Base-by-base conservation (phyloP, 2,329 filamentous ascomycete genomes). In the Diaporthe eres region DNA sequence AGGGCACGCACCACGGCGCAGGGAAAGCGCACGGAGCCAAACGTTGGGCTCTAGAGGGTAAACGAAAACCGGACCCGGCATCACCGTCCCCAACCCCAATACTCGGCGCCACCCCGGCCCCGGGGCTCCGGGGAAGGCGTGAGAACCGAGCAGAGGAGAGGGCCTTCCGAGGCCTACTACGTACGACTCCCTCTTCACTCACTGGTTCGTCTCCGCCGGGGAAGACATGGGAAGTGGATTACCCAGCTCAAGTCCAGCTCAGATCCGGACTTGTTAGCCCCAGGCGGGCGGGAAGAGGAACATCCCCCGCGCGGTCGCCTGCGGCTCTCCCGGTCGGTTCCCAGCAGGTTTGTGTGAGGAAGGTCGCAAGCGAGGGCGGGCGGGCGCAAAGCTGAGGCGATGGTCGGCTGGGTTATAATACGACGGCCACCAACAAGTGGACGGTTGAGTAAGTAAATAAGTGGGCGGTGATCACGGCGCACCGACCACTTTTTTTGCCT, bases 341-440 rank as follows among this genome's bases (percentile, higher is more conserved):
- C 17, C 6, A 49, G 44, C 44, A 49, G 44, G 44, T 22, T n/a
- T 53, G 15, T 53, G 8, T 6, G 34, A 31, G 34, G 34, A 15
- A 12, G n/a, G n/a, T 31, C 9, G 12, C 67, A 44, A 53, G 65
- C 65, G 65, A 55, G 47, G 65, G 34, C 49, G n/a, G 49, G 65
- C 65, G 65, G 47, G 65, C 65, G 65, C 65, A 70, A 42, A 70
- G 49, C 65, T 55, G 49, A 70, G 65, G 65, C 34, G 65, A 42
- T 68, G 63, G 8, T 13, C 47, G 31, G 25, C 42, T 28, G 42
- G 63, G 47, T 53, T 31, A 13, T 68, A 28, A 37, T 67, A 65
- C 61, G 61, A 49, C 15, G 34, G n/a, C n/a, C 25, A 10, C 12
- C 15, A 31, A 3, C 51, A 7, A 25, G 47, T 28, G 63, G 63